Percentiles rank a stretch among this genome's conserved stretches.
Conservation (phyloP, 2,329 filamentous ascomycete genomes). For the Cadophora gregata region DNA sequence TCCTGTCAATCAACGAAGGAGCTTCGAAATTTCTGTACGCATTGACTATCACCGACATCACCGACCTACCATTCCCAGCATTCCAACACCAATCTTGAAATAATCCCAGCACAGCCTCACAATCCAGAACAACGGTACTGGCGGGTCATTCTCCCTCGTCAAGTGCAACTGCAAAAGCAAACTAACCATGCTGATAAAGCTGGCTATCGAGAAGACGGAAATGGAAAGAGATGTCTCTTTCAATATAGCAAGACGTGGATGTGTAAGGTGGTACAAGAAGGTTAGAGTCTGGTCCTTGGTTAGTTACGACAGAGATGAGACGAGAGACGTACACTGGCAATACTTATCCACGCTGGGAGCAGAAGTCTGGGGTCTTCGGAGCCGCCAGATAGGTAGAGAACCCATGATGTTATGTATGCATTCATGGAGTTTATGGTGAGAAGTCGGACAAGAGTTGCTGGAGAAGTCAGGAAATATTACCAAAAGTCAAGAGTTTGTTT, state of each 20-base stretch:
- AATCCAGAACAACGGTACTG: constrained; percentile 41
- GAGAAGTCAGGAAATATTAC: constrained; percentile 21
- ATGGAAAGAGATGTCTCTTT: constrained; percentile 81
- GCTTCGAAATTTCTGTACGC: too few relatives aligned
- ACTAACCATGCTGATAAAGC: constrained; percentile 76
- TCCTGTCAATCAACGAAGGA: too few relatives aligned
- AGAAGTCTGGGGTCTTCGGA: constrained; percentile 73
- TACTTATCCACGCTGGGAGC: constrained; percentile 78
- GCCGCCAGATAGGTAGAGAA: constrained; percentile 72
- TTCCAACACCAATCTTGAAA: constrained; percentile 32
- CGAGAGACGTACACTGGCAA: constrained; percentile 66
- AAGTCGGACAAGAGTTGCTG: constrained; percentile 79
- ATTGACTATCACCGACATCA: not conserved
- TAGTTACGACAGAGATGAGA: not conserved
- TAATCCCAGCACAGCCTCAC: constrained; percentile 36
- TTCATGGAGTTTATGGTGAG: constrained; percentile 77
- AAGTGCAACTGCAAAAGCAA: constrained; percentile 70
- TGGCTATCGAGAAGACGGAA: constrained; percentile 76
- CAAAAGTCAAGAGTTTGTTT: not conserved
- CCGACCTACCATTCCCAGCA: constrained; percentile 31
- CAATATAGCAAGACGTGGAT: constrained; percentile 79
- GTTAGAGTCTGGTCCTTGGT: constrained; percentile 65
- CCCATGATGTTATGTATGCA: constrained; percentile 75
- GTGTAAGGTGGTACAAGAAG: constrained; percentile 76
- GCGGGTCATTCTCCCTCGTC: constrained; percentile 41